These are phyloP conservation scores for Fusarium burgessii DNA, from an alignment of 2,329 filamentous ascomycete species.

Conservation along the genomic window DNA sequence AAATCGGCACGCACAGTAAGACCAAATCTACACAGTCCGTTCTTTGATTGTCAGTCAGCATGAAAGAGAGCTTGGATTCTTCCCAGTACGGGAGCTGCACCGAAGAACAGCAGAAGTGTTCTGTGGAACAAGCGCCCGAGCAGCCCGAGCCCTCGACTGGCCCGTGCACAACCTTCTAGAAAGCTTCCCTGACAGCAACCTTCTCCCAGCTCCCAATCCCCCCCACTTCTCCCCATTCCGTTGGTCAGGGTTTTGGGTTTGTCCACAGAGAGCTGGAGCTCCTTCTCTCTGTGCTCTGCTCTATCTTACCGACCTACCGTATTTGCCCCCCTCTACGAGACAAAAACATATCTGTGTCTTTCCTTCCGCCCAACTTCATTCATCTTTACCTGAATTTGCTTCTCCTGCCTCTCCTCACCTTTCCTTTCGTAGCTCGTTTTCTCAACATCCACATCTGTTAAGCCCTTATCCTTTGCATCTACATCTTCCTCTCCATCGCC, in stretches of 20 bases:
- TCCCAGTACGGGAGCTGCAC: conserved; percentile 47
- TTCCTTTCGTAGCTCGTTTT: conserved; percentile 3
- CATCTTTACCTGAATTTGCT: conserved; percentile 8
- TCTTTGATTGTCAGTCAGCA: not conserved
- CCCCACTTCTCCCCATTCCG: conserved; percentile 43
- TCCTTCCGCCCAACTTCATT: conserved; percentile 13
- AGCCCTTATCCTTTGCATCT: conserved; percentile 5
- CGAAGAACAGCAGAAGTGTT: conserved; percentile 44
- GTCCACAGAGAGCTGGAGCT: conserved; percentile 7
- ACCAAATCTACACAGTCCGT: conserved; percentile 9
- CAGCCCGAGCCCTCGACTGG: conserved; percentile 26
- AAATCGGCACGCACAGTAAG: not conserved
- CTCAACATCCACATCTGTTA: conserved; percentile 5
- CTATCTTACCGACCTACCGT: not conserved
- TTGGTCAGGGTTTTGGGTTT: conserved; percentile 20
- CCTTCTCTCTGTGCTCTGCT: conserved; percentile 26
- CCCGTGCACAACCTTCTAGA: conserved; percentile 48
- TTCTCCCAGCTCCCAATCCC: conserved; percentile 29
- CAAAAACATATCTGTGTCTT: conserved; percentile 18
- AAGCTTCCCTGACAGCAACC: conserved; percentile 47
- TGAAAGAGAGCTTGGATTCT: conserved; percentile 7
- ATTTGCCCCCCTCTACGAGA: not conserved
- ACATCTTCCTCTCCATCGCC: conserved; percentile 5
- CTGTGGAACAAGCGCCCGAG: conserved; percentile 43
- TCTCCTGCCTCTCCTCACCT: not conserved